Evolutionary conservation across 2,329 filamentous ascomycete genomes (phyloP), one percentile per base, ranked within the genome.

Genomic region (Diaporthe velutina): DNA sequence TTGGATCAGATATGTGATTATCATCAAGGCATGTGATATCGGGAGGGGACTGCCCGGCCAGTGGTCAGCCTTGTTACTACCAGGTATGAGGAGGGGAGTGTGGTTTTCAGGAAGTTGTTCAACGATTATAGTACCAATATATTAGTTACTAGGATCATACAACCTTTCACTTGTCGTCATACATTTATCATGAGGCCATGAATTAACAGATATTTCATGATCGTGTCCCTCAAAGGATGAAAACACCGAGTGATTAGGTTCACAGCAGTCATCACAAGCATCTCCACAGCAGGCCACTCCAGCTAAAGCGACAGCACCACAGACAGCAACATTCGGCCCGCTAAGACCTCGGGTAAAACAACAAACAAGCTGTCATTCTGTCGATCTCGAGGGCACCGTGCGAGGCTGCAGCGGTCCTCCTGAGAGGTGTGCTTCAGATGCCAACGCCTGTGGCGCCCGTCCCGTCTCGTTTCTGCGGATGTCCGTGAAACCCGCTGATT

Each of bases 381-480:
- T 52, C 64, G 45, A 52, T 67, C 45, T 33, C 42, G 8, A 64
- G 28, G 45, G 22, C 45, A 38, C 64, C 64, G 45, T 52, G 64
- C 64, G 64, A 35, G n/a, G 19, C 58, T 2, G n/a, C 40, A 45
- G 40, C n/a, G 57, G 57, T 45, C 38, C 38, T 64, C 35, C 60
- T 30, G 60, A 66, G 10, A 22, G 28, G 6, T 25, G 45, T 38
- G 61, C 61, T 19, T 38, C 45, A 52, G 64, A 52, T 67, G 64
- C 45, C 64, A 52, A 40, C 30, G 30, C 64, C 48, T 19, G 45
- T 67, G 64, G 64, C 64, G 64, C 45, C 45, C 64, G 45, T 38
- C 64, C 64, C 30, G 64, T 52, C 52, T 67, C 45, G 64, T 52
- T 67, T 52, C 22, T 33, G 64, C 64, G 64, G 64, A 67, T 38